Evolutionary conservation across 148 eudicot genomes (phyloP), one percentile per base, ranked within the genome.

Genomic region (Rhododendron mucronatum): DNA sequence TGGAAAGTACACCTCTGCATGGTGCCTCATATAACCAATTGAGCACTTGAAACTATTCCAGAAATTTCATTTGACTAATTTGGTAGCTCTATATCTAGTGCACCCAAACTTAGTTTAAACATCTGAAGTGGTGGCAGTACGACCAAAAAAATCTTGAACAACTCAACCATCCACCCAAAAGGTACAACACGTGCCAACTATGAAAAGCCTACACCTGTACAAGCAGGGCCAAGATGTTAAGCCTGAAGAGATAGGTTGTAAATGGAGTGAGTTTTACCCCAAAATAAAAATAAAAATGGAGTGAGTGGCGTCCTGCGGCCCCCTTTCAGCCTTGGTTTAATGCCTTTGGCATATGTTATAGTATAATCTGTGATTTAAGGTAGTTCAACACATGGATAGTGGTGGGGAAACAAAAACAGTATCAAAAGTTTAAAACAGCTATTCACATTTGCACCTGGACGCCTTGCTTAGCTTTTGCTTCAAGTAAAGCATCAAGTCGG

Each of bases 381-480:
- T 23, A 37, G 59, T 30, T 83, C 48, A 45, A 73, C 26, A 21
- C 26, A 47, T 1, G 39, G 78, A 67, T 45, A 67, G 51, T 44
- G 77, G 14, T n/a, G 39, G 69, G 11, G 26, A 82, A 82, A 80
- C 48, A 81, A 30, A 81, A 33, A 21, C 16, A 74, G 57, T 47
- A 75, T 61, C 76, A 28, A 69, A 35, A 57, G 30, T 23, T 26
- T 11, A 48, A 7, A 10, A 86, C 23, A 69, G 39, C n/a, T 20
- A 71, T 41, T 73, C 48, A 39, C 59, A 26, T n/a, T 23, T 21
- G 39, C 86, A 96, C 99, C 99, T 96, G 99, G 90, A 96, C 96
- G 85, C 99, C 99, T 89, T 96, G 91, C 91, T 93, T 96, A 78
- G 99, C 99, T 86, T 96, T 96, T 57, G 96, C 92, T 90, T 96